phyloP scores from a whole-genome alignment of 495 filamentous ascomycete genomes.

The Annulohypoxylon nitens region DNA sequence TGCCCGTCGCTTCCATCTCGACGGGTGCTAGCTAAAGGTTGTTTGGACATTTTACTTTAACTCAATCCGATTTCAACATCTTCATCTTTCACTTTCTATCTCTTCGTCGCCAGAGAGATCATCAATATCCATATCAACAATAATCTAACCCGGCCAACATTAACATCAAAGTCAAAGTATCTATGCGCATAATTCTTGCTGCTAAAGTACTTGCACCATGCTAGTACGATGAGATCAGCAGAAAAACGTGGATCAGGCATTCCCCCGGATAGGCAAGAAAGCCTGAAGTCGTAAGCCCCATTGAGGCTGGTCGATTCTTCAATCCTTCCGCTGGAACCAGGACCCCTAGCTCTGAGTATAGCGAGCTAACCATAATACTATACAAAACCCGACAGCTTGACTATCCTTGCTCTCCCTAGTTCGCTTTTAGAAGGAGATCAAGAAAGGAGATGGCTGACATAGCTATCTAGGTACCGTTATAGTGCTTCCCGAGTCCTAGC shows the following conservation, averaged over 20 bases:
- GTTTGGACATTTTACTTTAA: not conserved
- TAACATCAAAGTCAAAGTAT: not conserved
- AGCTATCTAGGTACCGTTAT: not conserved
- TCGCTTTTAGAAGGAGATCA: conserved; percentile 14
- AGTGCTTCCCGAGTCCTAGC: too few relatives aligned
- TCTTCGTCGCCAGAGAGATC: not conserved
- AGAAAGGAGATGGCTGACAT: conserved; percentile 1
- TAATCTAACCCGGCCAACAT: not conserved
- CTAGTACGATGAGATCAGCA: conserved; percentile 24
- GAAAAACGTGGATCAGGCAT: not conserved
- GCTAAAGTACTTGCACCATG: not conserved
- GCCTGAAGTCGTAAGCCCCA: conserved; percentile 19
- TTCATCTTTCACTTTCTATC: not conserved
- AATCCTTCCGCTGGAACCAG: conserved; percentile 26
- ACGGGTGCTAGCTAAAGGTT: not conserved
- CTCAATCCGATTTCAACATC: not conserved
- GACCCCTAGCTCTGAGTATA: conserved; percentile 19
- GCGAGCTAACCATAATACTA: not conserved
- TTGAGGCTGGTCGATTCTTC: conserved; percentile 29
- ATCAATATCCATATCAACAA: not conserved
- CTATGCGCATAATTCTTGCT: not conserved
- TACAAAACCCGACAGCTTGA: conserved; percentile 16
- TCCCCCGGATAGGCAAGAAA: conserved; percentile 15
- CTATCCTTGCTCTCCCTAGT: conserved; percentile 6
- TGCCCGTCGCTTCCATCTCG: not conserved